Conservation (phyloP, 2,329 filamentous ascomycete genomes). For the Colletotrichum agaves region DNA sequence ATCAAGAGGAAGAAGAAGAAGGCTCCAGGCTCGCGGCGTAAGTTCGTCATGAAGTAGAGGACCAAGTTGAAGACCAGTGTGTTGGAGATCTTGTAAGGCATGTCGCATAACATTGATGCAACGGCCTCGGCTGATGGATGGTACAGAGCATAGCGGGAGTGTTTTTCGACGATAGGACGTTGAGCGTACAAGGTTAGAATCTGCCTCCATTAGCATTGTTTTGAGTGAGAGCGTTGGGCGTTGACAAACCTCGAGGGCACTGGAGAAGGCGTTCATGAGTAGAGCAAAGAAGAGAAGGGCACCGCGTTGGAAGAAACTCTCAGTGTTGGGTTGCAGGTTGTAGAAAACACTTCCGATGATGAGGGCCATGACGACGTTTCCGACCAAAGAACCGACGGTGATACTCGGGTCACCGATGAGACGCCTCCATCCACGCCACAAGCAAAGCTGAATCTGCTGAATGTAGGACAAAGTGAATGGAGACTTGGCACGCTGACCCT, state of each 20-base stretch:
- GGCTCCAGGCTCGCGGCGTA: conserved; percentile 76
- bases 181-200: conserved; percentile 89
- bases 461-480: conserved; percentile 83
- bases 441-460: conserved; percentile 82
- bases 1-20: conserved; percentile 91
- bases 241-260: conserved; percentile 73
- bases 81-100: conserved; percentile 85
- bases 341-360: conserved; percentile 86
- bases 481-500: conserved; percentile 71
- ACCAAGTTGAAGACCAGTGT: conserved; percentile 80
- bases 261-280: conserved; percentile 85
- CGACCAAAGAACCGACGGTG: conserved; percentile 74
- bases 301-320: conserved; percentile 82
- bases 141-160: conserved; percentile 86
- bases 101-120: conserved; percentile 85
- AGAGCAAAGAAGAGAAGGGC: conserved; percentile 89
- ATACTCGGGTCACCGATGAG: conserved; percentile 81
- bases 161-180: conserved; percentile 92
- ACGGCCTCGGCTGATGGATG: conserved; percentile 91
- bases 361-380: conserved; percentile 80
- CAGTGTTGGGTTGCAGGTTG: conserved; percentile 72
- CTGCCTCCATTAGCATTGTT: conserved; percentile 46
- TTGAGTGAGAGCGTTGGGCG: conserved; percentile 23
- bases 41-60: conserved; percentile 88
- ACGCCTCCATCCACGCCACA: conserved; percentile 83